Conservation (phyloP, 2,329 filamentous ascomycete genomes). For the Colletotrichum nymphaeae region DNA sequence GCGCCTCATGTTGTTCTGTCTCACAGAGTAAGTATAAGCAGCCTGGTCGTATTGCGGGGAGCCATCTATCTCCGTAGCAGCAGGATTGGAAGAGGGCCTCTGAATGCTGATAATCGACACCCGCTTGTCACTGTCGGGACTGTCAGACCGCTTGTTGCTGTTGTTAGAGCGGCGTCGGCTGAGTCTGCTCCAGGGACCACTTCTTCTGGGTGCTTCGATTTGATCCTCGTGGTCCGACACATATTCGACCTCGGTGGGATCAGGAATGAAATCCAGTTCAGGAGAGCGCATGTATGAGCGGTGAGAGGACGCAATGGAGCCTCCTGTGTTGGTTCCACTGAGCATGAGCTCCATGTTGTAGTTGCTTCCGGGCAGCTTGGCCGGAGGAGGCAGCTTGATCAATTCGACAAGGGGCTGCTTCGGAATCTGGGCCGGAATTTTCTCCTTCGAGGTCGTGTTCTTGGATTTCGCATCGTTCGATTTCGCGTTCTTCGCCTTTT, state of each 20-base stretch:
- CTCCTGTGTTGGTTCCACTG: not conserved
- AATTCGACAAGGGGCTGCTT: not conserved
- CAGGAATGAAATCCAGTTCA: constrained; percentile 19
- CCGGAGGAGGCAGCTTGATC: constrained; percentile 17
- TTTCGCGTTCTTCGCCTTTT: not conserved
- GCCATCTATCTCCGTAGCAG: not conserved
- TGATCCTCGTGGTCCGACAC: constrained; percentile 26
- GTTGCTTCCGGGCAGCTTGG: constrained; percentile 18
- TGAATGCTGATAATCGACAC: not conserved
- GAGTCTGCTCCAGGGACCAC: not conserved
- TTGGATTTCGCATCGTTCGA: not conserved
- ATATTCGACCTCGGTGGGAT: constrained; percentile 22
- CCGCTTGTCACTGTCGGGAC: constrained; percentile 1
- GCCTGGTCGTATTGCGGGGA: constrained; percentile 1
- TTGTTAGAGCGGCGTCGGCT: constrained; percentile 55
- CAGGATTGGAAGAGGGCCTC: not conserved
- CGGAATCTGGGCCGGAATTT: not conserved
- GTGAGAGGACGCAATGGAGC: constrained; percentile 16
- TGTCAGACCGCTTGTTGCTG: constrained; percentile 45
- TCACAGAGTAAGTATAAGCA: constrained; percentile 19
- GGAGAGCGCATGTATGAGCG: constrained; percentile 19
- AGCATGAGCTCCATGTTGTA: constrained; percentile 17
- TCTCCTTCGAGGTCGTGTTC: not conserved
- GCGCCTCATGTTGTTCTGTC: constrained; percentile 5
- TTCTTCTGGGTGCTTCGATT: constrained; percentile 22